Evolutionary conservation across 306 rosid genomes (phyloP), one percentile per base, ranked within the genome.

Genomic region (Hylodesmum podocarpum): DNA sequence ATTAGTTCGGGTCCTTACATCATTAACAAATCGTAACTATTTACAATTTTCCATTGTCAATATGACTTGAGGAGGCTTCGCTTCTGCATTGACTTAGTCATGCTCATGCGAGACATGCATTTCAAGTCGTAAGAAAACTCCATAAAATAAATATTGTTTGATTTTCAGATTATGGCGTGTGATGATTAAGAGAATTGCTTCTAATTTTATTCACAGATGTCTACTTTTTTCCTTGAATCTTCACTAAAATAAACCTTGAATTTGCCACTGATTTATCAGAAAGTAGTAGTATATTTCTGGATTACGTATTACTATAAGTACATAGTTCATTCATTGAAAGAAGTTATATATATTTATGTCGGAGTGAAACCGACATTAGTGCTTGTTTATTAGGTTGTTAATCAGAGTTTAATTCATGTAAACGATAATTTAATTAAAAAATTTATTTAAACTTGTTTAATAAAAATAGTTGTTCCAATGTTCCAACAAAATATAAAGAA

Each of bases 281-380:
- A 76, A 28, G 16, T 66, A 28, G 14, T 4, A 76, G 55, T 66
- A 66, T 51, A 16, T 63, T 21, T 62, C 8, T 59, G 34, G 47
- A 41, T 29, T 43, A 25, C 57, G 51, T 58, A 12, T 39, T 39
- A 57, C 33, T 58, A 44, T 44, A 31, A 5, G 34, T 47, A 28
- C 39, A 15, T 72, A 33, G 51, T 73, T 72, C n/a, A n/a, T n/a
- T 72, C 51, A 62, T 39, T 27, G 63, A 57, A 68, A 36, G 19
- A 33, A 73, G 68, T 27, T 54, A 46, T 28, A 14, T 29, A 13
- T 54, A 46, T 28, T 6, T 29, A 13, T 43, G 80, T 73, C 73
- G 53, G 75, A 80, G 64, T 72, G 69, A 55, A 80, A 65, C 61
- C 59, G 75, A 54, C 75, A 51, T 29, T 58, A 41, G 24, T 44